phyloP scores from a whole-genome alignment of 2,329 filamentous ascomycete genomes.

The Phoma sp. region DNA sequence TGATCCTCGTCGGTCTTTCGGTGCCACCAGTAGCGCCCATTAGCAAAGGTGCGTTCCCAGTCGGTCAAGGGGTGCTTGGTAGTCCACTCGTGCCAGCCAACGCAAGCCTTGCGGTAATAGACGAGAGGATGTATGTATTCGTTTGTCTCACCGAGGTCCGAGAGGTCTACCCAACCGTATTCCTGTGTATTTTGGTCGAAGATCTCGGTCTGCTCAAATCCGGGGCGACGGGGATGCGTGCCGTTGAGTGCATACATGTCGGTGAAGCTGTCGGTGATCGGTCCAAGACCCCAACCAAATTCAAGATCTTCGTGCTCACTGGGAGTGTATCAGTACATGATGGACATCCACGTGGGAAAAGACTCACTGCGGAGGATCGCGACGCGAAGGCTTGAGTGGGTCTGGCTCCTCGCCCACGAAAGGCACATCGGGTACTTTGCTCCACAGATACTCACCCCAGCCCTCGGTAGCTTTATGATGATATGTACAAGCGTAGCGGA shows the following conservation, averaged over 20 bases:
- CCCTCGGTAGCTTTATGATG: too few relatives aligned
- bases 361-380: too few relatives aligned
- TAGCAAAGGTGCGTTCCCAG: too few relatives aligned
- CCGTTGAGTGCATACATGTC: constrained; percentile 53
- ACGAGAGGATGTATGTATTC: constrained; percentile 58
- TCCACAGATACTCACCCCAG: too few relatives aligned
- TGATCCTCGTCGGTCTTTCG: neutral
- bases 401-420: too few relatives aligned
- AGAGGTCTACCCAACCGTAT: neutral
- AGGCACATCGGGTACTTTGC: too few relatives aligned
- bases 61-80: too few relatives aligned
- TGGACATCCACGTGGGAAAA: constrained; percentile 52
- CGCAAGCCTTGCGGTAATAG: constrained; percentile 24
- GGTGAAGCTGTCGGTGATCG: constrained; percentile 49
- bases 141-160: constrained; percentile 44
- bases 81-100: too few relatives aligned
- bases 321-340: constrained; percentile 9
- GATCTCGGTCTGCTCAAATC: constrained; percentile 46
- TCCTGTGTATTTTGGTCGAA: neutral
- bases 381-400: too few relatives aligned
- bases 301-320: constrained; percentile 36
- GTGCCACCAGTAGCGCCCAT: neutral
- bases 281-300: constrained; percentile 56
- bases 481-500: too few relatives aligned
- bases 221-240: constrained; percentile 50